These are phyloP conservation scores for Beta macrorhiza DNA, from an alignment of 179 eudicot species.

Conservation along the genomic window DNA sequence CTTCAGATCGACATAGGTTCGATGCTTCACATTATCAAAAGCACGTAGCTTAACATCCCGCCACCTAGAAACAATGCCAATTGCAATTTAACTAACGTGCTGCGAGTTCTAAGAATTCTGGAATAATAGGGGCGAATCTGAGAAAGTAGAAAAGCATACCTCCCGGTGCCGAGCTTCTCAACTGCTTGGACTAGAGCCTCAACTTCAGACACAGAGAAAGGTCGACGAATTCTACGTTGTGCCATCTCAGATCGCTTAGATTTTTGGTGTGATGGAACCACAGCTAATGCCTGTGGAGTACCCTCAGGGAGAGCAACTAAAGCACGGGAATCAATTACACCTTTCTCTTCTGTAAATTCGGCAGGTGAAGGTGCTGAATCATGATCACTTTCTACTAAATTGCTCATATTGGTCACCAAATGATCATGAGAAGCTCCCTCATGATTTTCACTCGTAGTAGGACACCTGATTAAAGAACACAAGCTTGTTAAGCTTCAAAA, in stretches of 20 bases:
- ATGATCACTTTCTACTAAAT: slow-evolving; percentile 70
- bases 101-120: neutral
- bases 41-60: slow-evolving; percentile 90
- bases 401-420: slow-evolving; percentile 35
- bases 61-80: slow-evolving; percentile 60
- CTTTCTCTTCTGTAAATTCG: slow-evolving; percentile 50
- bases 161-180: slow-evolving; percentile 97
- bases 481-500: slow-evolving; percentile 10
- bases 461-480: slow-evolving; percentile 42
- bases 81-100: neutral
- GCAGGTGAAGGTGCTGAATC: slow-evolving; percentile 80
- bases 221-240: slow-evolving; percentile 89
- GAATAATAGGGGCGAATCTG: neutral
- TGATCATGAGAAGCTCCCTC: slow-evolving; percentile 38
- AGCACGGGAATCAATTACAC: slow-evolving; percentile 49
- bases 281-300: slow-evolving; percentile 51
- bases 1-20: slow-evolving; percentile 96
- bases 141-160: slow-evolving; percentile 33
- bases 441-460: slow-evolving; percentile 31
- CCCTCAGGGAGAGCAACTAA: slow-evolving; percentile 50
- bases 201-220: slow-evolving; percentile 91
- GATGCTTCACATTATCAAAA: slow-evolving; percentile 81
- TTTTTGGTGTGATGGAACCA: slow-evolving; percentile 47
- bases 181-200: slow-evolving; percentile 96
- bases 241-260: slow-evolving; percentile 60